Base-by-base conservation (phyloP, 2,329 filamentous ascomycete species). In the Bipolaris cookei region DNA sequence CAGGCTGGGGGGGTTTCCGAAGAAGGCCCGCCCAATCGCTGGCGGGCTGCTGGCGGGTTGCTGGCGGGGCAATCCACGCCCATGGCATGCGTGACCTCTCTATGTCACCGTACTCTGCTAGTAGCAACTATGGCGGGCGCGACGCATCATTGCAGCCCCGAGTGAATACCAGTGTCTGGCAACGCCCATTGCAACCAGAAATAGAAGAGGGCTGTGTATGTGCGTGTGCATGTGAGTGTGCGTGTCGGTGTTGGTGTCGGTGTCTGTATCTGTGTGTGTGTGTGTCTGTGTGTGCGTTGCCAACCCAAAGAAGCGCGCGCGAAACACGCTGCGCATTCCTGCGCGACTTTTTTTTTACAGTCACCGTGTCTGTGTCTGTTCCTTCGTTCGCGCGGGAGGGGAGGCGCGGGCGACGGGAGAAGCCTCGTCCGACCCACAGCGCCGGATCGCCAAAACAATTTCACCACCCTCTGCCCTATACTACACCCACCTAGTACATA, bases 351-450 rank as follows among this genome's bases (percentile, higher is more conserved):
- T 2, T 10, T 28, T 28, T 3, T 28, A 6, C 30, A 34, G 30
- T 21, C 25, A 28, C 14, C 30, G 30, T 16, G 16, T n/a, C 14
- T 28, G 43, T 46, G 10, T 25, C 37, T 38, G 39, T 49, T 57
- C 43, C 50, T 54, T 49, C 51, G 45, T 44, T 37, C 52, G 20
- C 25, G 37, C 47, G 53, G 52, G 43, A 51, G 14, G 48, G 56
- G 45, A 47, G 37, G 44, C 44, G 41, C 56, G 35, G 52, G 48
- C 43, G 52, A 59, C 57, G 57, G 57, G 57, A 59, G 44, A 59
- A 57, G 43, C 53, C 57, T 59, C 49, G 57, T 45, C 56, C 53
- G 57, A 35, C 57, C 57, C 57, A 59, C 43, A 25, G 48, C 30
- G n/a, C 38, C 57, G 57, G 57, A 51, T 49, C 56, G 23, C 47